phyloP scores from a whole-genome alignment of 805 yeast genomes.

The Millerago galiae region DNA sequence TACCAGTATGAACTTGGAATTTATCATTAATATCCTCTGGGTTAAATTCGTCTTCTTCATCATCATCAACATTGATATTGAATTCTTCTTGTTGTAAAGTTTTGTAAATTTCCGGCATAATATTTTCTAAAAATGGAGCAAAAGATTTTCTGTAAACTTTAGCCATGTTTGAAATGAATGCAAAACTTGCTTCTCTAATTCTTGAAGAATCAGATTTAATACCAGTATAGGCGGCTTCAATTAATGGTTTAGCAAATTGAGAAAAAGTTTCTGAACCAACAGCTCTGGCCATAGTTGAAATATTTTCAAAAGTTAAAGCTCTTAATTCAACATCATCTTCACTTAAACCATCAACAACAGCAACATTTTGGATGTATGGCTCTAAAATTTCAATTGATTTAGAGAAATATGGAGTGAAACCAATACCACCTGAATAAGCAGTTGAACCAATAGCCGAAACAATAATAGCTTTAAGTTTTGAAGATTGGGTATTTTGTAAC shows the following conservation, averaged over 20 bases:
- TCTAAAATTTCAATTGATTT: conserved; percentile 75
- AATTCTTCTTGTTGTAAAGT: conserved; percentile 86
- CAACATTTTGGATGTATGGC: conserved; percentile 68
- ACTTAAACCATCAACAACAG: conserved; percentile 65
- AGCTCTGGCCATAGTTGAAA: conserved; percentile 93
- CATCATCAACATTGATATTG: conserved; percentile 48
- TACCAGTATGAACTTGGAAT: conserved; percentile 86
- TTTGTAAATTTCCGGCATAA: conserved; percentile 78
- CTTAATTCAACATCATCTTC: conserved; percentile 89
- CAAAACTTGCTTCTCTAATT: conserved; percentile 90
- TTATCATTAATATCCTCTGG: conserved; percentile 57
- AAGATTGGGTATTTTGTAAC: conserved; percentile 70
- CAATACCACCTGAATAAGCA: conserved; percentile 89
- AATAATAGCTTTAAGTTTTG: conserved; percentile 65
- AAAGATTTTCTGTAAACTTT: conserved; percentile 90
- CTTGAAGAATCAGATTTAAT: conserved; percentile 73
- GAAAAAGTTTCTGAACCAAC: conserved; percentile 89
- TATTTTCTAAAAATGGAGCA: conserved; percentile 73
- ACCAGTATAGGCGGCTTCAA: conserved; percentile 79
- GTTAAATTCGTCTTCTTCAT: conserved; percentile 35
- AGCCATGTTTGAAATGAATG: conserved; percentile 90
- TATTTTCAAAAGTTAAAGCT: conserved; percentile 87
- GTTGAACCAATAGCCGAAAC: conserved; percentile 97
- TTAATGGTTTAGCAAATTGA: conserved; percentile 79
- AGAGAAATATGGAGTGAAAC: conserved; percentile 80